These are phyloP conservation scores for Crithidia bombi DNA, from an alignment of 208 protist species.

Conservation along the genomic window DNA sequence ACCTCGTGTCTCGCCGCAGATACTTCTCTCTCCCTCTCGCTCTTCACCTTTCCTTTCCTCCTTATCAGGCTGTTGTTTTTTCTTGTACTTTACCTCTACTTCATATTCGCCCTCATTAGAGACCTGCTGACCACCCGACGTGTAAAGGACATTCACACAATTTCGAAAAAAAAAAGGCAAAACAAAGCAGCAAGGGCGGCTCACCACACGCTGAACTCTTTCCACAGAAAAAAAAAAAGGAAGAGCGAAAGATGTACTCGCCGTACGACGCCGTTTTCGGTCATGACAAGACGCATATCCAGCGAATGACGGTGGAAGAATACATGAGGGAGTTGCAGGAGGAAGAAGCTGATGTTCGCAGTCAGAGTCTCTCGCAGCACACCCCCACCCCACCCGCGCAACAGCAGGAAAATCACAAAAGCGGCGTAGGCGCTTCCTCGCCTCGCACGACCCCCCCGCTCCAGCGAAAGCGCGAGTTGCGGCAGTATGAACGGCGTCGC, in stretches of 20 bases:
- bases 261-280: slow-evolving; percentile 71
- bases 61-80: no score
- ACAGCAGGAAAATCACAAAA: neutral
- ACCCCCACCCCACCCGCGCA: neutral
- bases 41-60: no score
- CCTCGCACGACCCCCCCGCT: neutral
- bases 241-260: slow-evolving; percentile 41
- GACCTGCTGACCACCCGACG: no score
- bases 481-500: slow-evolving; percentile 45
- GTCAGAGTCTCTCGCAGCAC: slow-evolving; percentile 5
- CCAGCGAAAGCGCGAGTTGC: neutral
- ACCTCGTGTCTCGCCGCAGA: no score
- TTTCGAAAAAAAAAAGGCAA: neutral
- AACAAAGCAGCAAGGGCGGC: no score
- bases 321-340: slow-evolving; percentile 65
- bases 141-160: neutral
- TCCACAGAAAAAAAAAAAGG: neutral
- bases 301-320: slow-evolving; percentile 64
- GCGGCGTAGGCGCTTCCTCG: neutral
- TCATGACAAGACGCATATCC: slow-evolving; percentile 76
- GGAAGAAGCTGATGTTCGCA: slow-evolving; percentile 35
- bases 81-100: no score
- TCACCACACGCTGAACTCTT: neutral
- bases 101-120: no score
- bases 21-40: no score